phyloP scores from a whole-genome alignment of 352 stramenopile species.

The Globisporangium carolinianum region DNA sequence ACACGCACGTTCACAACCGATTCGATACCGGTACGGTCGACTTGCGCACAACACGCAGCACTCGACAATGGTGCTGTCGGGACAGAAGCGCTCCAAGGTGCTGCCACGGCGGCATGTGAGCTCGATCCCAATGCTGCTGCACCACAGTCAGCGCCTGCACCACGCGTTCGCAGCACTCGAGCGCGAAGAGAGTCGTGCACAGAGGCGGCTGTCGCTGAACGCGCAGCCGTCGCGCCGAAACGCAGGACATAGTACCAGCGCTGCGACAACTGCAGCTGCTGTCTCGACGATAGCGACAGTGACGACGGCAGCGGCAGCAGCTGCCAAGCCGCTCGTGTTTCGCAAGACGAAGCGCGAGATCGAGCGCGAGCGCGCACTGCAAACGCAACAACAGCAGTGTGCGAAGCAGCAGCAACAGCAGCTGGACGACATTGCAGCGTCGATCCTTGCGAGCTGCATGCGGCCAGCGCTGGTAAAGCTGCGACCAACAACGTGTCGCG shows the following conservation, averaged over 20 bases:
- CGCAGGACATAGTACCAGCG: conserved; percentile 1
- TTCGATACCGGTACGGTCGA: too few relatives aligned
- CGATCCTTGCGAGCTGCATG: conserved; percentile 4
- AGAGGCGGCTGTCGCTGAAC: conserved; percentile 9
- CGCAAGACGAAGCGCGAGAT: conserved; percentile 52
- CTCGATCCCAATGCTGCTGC: conserved; percentile 23
- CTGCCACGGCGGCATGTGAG: conserved; percentile 22
- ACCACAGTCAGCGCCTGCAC: conserved; percentile 32
- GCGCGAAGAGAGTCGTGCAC: conserved; percentile 28
- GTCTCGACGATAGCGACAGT: neutral
- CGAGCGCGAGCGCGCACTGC: conserved; percentile 24
- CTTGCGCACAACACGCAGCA: neutral
- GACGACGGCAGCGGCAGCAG: conserved; percentile 7
- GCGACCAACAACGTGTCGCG: conserved; percentile 7
- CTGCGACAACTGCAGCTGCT: conserved; percentile 5
- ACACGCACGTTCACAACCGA: neutral
- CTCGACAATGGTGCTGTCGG: neutral
- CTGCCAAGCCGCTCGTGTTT: conserved; percentile 32
- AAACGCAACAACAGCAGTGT: conserved; percentile 12
- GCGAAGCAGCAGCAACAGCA: conserved; percentile 12
- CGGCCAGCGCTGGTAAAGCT: conserved; percentile 1
- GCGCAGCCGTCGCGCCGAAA: conserved; percentile 11
- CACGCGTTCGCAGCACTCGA: conserved; percentile 23
- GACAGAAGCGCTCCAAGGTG: conserved; percentile 33
- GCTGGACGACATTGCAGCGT: conserved; percentile 7